A percentile compares a stretch with the other conserved stretches of the same genome.
These are phyloP conservation scores for Crithidia sp. DNA, from an alignment of 208 protist species.

Conservation along the genomic window DNA sequence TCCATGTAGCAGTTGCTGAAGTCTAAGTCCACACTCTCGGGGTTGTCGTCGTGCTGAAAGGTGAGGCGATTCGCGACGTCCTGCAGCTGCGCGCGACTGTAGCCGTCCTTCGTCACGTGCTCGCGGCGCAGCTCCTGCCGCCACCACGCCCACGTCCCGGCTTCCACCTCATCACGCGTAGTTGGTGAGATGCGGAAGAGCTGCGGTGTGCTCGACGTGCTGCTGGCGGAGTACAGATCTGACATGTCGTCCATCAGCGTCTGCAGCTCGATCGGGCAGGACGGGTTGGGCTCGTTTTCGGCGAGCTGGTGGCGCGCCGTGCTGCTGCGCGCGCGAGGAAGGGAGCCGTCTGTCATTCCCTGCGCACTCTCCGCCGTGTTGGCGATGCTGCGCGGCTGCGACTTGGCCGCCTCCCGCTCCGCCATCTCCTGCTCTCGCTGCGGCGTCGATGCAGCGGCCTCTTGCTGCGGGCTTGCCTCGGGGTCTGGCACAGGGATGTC, in stretches of 20 bases:
- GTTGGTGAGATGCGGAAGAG: slow-evolving; percentile 64
- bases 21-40: slow-evolving; percentile 68
- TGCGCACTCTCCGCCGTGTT: slow-evolving; percentile 1
- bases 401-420: neutral
- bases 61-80: slow-evolving; percentile 60
- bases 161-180: slow-evolving; percentile 28
- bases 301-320: neutral
- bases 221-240: slow-evolving; percentile 19
- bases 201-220: slow-evolving; percentile 59
- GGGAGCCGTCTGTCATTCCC: neutral
- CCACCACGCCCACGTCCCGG: slow-evolving; percentile 81
- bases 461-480: neutral
- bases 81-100: slow-evolving; percentile 57
- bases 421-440: neutral
- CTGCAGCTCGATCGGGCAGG: slow-evolving; percentile 27
- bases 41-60: slow-evolving; percentile 65
- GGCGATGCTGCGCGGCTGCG: slow-evolving; percentile 3
- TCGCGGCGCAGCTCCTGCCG: slow-evolving; percentile 64
- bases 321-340: slow-evolving; percentile 1
- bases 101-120: slow-evolving; percentile 69
- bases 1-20: slow-evolving; percentile 82
- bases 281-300: slow-evolving; percentile 4
- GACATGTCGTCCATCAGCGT: slow-evolving; percentile 31
- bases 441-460: too few relatives aligned
- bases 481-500: slow-evolving; percentile 20